These are phyloP conservation scores for Gaeumannomyces tritici DNA, from an alignment of 2,329 filamentous ascomycete species.

Conservation along the genomic window DNA sequence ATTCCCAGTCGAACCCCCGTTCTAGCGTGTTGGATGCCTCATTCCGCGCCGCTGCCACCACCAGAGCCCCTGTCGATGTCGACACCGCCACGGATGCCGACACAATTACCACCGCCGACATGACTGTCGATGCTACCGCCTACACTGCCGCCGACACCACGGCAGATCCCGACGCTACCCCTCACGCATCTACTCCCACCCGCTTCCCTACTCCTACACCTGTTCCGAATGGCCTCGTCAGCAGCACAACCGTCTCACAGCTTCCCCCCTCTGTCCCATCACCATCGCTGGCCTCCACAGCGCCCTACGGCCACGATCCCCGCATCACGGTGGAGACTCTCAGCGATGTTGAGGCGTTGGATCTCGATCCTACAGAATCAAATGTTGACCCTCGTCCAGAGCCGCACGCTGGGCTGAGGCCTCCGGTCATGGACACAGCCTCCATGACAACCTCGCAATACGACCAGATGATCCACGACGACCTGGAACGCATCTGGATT, in stretches of 20 bases:
- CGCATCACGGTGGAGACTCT: neutral
- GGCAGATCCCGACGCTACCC: too few species aligned
- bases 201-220: too few species aligned
- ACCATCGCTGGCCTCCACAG: slow-evolving; percentile 5
- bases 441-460: slow-evolving; percentile 45
- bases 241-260: neutral
- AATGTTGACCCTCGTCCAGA: neutral
- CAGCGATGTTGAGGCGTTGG: neutral
- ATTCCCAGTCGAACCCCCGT: slow-evolving; percentile 28
- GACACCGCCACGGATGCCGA: neutral
- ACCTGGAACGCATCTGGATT: slow-evolving; percentile 86
- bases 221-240: neutral
- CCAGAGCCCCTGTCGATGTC: too few species aligned
- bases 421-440: slow-evolving; percentile 24
- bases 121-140: neutral
- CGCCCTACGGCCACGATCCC: neutral
- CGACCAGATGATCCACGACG: slow-evolving; percentile 60
- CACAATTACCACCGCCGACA: neutral
- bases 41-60: neutral
- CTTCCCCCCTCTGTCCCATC: slow-evolving; percentile 11
- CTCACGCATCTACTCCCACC: too few species aligned
- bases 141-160: neutral
- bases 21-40: slow-evolving; percentile 37
- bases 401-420: neutral
- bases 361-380: neutral